phyloP scores from a whole-genome alignment of 768 basidiomycete genomes.

The Tricholoma sp. region DNA sequence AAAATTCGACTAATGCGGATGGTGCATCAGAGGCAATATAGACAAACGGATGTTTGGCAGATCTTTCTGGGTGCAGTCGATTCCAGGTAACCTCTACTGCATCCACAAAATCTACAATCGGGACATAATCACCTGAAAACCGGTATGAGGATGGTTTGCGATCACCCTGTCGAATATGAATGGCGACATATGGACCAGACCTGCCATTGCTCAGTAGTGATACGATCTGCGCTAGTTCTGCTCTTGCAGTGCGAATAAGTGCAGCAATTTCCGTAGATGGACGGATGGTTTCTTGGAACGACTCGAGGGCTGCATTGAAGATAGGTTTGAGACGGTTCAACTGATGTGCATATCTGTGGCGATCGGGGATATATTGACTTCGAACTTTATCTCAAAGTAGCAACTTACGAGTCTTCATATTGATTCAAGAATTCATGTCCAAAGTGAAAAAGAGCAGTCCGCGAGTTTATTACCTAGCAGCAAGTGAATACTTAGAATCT shows the following conservation, averaged over 20 bases:
- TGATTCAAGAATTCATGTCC: constrained; percentile 48
- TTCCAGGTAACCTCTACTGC: constrained; percentile 39
- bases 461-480: constrained; percentile 56
- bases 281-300: constrained; percentile 47
- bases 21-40: constrained; percentile 65
- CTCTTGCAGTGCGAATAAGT: constrained; percentile 46
- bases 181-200: constrained; percentile 38
- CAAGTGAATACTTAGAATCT: neutral
- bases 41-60: constrained; percentile 28
- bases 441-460: constrained; percentile 63
- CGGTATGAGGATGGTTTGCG: constrained; percentile 39
- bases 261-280: constrained; percentile 41
- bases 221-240: constrained; percentile 32
- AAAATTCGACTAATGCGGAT: constrained; percentile 26
- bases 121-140: constrained; percentile 41
- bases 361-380: neutral
- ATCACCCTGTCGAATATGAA: constrained; percentile 65
- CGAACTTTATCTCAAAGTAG: neutral
- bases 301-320: constrained; percentile 39
- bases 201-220: constrained; percentile 12
- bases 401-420: constrained; percentile 60
- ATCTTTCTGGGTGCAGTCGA: constrained; percentile 21
- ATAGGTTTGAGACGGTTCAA: constrained; percentile 55
- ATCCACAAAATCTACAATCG: constrained; percentile 42
- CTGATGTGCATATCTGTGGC: constrained; percentile 44